A percentile compares a stretch with the other conserved stretches of the same genome.
These are phyloP conservation scores for Dendrobium catenatum DNA, from an alignment of 106 monocot species.

Conservation along the genomic window DNA sequence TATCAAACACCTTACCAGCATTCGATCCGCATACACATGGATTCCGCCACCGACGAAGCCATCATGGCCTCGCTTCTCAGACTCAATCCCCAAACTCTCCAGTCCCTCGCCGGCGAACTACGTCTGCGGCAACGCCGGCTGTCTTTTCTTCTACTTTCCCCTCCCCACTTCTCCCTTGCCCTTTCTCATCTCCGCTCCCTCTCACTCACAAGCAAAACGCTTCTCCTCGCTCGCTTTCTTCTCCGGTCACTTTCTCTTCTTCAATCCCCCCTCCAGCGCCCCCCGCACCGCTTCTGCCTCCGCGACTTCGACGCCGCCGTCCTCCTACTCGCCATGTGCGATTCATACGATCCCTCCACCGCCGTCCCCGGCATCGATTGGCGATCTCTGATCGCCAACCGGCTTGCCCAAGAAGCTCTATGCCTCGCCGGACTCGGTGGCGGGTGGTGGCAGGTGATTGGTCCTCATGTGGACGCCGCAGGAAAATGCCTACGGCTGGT, in stretches of 20 bases:
- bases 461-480: conserved; percentile 22
- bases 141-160: conserved; percentile 60
- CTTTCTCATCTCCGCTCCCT: conserved; percentile 58
- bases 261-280: conserved; percentile 13
- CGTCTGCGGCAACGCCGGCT: conserved; percentile 53
- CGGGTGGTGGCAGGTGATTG: conserved; percentile 13
- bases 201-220: conserved; percentile 51
- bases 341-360: conserved; percentile 19
- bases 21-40: background rate
- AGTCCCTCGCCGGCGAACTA: conserved; percentile 47
- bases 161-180: conserved; percentile 47
- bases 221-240: conserved; percentile 75
- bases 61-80: conserved; percentile 34
- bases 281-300: conserved; percentile 12
- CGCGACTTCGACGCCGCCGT: conserved; percentile 51
- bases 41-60: conserved; percentile 13
- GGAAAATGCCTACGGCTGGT: conserved; percentile 33
- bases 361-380: conserved; percentile 21
- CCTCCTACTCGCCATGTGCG: conserved; percentile 53
- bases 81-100: conserved; percentile 21
- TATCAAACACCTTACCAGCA: background rate
- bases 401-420: conserved; percentile 10
- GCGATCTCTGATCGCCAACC: conserved; percentile 22
- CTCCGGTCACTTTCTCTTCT: conserved; percentile 53
- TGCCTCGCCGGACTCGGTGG: conserved; percentile 25